Evolutionary conservation across 257 asterid species (phyloP).

Genomic region (Nicotiana attenuata): DNA sequence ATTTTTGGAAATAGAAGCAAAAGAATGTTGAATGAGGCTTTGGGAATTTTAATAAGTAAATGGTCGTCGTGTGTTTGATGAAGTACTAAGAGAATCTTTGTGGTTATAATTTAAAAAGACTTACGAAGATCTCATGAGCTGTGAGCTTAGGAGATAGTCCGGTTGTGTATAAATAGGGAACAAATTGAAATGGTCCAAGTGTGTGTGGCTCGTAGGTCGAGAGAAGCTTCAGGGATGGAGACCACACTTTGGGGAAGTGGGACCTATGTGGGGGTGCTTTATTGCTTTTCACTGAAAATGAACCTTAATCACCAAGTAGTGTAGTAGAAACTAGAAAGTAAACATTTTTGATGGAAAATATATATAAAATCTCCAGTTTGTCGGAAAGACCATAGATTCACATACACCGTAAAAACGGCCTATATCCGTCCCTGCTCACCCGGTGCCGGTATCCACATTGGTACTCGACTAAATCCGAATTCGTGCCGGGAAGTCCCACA

Average conservation of each 20-base stretch:
- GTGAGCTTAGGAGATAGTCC: background rate
- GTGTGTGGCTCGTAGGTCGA: background rate
- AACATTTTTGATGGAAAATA: too few relatives aligned
- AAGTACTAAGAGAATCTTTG: background rate
- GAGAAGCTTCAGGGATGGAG: background rate
- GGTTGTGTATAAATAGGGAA: background rate
- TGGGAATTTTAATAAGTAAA: background rate
- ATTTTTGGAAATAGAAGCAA: too few relatives aligned
- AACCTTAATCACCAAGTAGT: conserved; percentile 2
- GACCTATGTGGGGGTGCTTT: background rate
- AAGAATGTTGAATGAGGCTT: background rate
- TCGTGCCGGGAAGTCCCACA: too few relatives aligned
- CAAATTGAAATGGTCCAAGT: background rate
- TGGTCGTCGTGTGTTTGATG: background rate
- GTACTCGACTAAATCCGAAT: too few relatives aligned
- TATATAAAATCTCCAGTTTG: too few relatives aligned
- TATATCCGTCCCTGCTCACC: too few relatives aligned
- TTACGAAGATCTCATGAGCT: background rate
- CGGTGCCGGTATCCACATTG: too few relatives aligned
- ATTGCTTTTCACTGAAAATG: background rate
- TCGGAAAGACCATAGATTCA: too few relatives aligned
- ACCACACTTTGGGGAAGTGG: background rate
- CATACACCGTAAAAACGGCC: too few relatives aligned
- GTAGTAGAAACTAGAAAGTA: background rate
- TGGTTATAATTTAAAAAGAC: background rate